These are phyloP conservation scores for Chlorociboria aeruginascens DNA, from an alignment of 495 filamentous ascomycete species.

Conservation along the genomic window DNA sequence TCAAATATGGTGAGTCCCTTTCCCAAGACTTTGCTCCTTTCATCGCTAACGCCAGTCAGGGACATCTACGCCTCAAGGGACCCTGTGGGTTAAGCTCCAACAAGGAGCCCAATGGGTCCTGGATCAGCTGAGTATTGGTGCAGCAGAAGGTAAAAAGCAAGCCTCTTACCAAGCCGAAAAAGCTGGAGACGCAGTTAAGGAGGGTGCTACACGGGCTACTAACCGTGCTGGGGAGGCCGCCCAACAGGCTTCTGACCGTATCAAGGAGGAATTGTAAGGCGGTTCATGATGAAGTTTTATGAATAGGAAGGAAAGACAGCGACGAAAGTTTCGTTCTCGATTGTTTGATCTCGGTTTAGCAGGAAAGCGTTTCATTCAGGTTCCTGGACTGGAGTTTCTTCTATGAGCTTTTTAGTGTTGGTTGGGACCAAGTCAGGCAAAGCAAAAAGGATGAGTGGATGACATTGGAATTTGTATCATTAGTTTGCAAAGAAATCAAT, in stretches of 20 bases:
- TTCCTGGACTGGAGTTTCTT: too few relatives aligned
- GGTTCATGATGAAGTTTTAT: background rate
- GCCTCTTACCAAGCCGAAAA: conserved; percentile 27
- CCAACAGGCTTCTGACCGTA: conserved; percentile 19
- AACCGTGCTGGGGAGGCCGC: conserved; percentile 23
- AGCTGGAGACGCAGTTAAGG: conserved; percentile 14
- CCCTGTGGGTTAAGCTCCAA: conserved; percentile 51
- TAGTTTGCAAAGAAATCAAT: too few relatives aligned
- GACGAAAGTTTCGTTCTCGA: background rate
- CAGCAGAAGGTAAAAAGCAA: conserved; percentile 50
- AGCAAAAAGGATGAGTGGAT: too few relatives aligned
- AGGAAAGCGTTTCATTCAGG: too few relatives aligned
- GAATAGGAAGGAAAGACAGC: background rate
- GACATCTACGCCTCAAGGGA: conserved; percentile 50
- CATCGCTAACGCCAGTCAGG: conserved; percentile 13
- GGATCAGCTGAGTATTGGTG: conserved; percentile 44
- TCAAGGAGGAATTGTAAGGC: conserved; percentile 20
- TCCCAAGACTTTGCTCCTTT: too few relatives aligned
- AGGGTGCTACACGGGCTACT: conserved; percentile 19
- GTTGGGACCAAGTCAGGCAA: too few relatives aligned
- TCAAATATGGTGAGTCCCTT: conserved; percentile 42
- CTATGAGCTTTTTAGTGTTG: too few relatives aligned
- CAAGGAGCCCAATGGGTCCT: conserved; percentile 31
- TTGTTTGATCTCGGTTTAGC: too few relatives aligned
- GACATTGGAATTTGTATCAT: too few relatives aligned